Evolutionary conservation across 2,329 filamentous ascomycete species (phyloP).

Genomic region (Leptographium radiaticola): DNA sequence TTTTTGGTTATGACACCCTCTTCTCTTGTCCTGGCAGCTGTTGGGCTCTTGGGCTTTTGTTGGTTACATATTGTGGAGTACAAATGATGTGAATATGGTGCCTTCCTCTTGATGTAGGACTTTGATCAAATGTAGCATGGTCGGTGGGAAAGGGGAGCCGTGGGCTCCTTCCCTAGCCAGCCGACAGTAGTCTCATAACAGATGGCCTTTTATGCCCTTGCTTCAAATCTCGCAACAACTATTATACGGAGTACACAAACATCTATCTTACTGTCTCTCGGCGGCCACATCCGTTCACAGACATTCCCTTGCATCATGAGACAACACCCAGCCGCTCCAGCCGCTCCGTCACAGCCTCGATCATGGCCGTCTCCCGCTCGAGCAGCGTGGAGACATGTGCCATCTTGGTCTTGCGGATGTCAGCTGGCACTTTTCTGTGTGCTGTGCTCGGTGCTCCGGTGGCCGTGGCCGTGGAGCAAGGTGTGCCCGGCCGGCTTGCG

Average conservation of each 20-base stretch:
- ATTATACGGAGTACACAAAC: not conserved
- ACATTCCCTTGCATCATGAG: slow-evolving; percentile 3
- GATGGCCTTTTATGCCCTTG: not conserved
- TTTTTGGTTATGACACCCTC: not conserved
- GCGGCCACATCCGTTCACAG: no score
- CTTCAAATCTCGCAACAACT: not conserved
- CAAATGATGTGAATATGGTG: not conserved
- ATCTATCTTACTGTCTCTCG: not conserved
- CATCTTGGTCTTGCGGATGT: slow-evolving; percentile 50
- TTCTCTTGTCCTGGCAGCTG: not conserved
- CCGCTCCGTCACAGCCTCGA: slow-evolving; percentile 51
- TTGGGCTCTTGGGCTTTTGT: not conserved
- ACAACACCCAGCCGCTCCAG: slow-evolving; percentile 39
- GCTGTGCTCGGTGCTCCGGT: not conserved
- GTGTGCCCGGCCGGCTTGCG: not conserved
- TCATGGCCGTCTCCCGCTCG: slow-evolving; percentile 52
- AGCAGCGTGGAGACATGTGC: slow-evolving; percentile 49
- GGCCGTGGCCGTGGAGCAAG: slow-evolving; percentile 6
- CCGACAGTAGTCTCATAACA: not conserved
- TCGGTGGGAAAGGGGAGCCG: not conserved
- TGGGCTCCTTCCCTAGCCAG: not conserved
- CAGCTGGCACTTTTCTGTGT: slow-evolving; percentile 41
- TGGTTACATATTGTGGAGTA: not conserved
- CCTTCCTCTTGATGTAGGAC: not conserved
- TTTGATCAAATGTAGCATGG: not conserved